These are phyloP conservation scores for Calonectria pseudoreteaudii DNA, from an alignment of 2,329 filamentous ascomycete genomes.

Conservation along the genomic window DNA sequence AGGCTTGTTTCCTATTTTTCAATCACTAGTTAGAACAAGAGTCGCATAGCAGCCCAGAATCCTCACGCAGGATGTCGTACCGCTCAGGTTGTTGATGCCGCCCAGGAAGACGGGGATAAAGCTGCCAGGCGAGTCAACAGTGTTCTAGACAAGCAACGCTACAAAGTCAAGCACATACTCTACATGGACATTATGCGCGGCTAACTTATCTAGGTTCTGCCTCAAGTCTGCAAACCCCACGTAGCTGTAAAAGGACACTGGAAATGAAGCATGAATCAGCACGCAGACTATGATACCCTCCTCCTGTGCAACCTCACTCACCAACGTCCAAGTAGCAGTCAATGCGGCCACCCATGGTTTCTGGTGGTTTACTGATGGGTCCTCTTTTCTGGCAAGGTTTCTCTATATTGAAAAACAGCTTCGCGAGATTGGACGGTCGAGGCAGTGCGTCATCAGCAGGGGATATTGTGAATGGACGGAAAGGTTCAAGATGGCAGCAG, in stretches of 20 bases:
- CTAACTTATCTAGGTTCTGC: slow-evolving; percentile 65
- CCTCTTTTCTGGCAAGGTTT: background rate
- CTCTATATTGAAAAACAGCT: background rate
- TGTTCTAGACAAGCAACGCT: background rate
- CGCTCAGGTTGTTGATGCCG: slow-evolving; percentile 71
- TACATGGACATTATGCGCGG: slow-evolving; percentile 70
- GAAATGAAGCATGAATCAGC: slow-evolving; percentile 3
- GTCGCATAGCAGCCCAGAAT: background rate
- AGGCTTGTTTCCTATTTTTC: slow-evolving; percentile 73
- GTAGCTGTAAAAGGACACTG: slow-evolving; percentile 75
- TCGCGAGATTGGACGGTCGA: background rate
- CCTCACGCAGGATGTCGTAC: slow-evolving; percentile 48
- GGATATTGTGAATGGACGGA: background rate
- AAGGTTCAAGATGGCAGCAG: background rate
- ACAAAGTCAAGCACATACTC: slow-evolving; percentile 63
- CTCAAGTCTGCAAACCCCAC: slow-evolving; percentile 68
- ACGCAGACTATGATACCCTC: background rate
- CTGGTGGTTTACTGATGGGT: background rate
- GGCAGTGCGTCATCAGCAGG: background rate
- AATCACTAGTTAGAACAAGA: background rate
- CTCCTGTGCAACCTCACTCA: slow-evolving; percentile 49
- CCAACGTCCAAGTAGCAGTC: slow-evolving; percentile 76
- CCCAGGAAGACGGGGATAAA: slow-evolving; percentile 80
- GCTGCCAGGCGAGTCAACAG: slow-evolving; percentile 52
- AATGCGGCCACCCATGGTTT: slow-evolving; percentile 69